Conservation (phyloP, 2,329 filamentous ascomycete genomes). For the Xylariaceae sp. region DNA sequence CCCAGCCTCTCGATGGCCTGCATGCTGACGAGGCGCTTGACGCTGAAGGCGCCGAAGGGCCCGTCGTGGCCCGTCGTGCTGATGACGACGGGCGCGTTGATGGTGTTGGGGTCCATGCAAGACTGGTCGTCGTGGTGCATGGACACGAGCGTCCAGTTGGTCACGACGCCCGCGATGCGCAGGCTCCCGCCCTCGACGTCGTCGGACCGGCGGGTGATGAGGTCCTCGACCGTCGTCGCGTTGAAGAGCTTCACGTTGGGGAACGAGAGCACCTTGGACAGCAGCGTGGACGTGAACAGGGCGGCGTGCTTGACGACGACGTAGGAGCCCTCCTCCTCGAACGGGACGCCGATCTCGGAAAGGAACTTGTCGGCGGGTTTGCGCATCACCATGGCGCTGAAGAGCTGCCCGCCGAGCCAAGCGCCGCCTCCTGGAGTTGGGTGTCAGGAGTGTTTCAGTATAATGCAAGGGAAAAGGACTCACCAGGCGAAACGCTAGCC, state of each 20-base stretch:
- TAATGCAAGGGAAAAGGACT: conserved; percentile 27
- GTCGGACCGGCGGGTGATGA: conserved; percentile 81
- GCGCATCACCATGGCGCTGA: conserved; percentile 92
- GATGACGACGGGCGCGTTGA: conserved; percentile 85
- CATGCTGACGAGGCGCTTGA: conserved; percentile 89
- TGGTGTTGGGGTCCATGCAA: conserved; percentile 97
- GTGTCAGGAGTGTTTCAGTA: conserved; percentile 2
- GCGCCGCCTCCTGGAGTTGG: conserved; percentile 64
- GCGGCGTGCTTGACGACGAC: conserved; percentile 94
- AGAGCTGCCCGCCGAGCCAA: conserved; percentile 91
- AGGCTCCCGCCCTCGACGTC: conserved; percentile 45
- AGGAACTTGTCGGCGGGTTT: conserved; percentile 87
- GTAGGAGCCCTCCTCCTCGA: conserved; percentile 81
- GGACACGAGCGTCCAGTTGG: conserved; percentile 89
- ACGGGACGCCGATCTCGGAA: conserved; percentile 73
- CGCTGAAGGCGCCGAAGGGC: conserved; percentile 84
- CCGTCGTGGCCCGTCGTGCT: conserved; percentile 88
- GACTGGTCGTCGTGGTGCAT: conserved; percentile 85
- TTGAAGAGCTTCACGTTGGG: conserved; percentile 97
- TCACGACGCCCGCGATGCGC: conserved; percentile 82
- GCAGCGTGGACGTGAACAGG: conserved; percentile 81
- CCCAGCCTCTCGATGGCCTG: conserved; percentile 74
- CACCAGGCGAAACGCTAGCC: conserved; percentile 69
- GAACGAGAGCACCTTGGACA: conserved; percentile 76
- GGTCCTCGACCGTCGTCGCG: conserved; percentile 83